These are phyloP conservation scores for Lachnellula subtilissima DNA, from an alignment of 2,329 filamentous ascomycete species.

Conservation along the genomic window DNA sequence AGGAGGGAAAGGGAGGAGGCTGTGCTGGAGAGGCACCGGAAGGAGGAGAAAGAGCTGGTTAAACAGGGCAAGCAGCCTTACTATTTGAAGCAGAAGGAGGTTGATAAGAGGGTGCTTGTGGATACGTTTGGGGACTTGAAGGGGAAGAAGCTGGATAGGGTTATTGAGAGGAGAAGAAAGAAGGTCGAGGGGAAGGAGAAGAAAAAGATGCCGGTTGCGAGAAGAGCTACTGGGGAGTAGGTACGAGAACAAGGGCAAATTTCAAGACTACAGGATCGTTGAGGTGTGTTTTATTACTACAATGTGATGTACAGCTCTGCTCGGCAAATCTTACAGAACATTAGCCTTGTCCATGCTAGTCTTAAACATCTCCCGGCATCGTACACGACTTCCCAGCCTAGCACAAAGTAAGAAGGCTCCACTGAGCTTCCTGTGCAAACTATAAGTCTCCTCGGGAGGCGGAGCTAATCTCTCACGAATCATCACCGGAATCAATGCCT, in stretches of 20 bases:
- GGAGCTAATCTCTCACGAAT: conserved; percentile 80
- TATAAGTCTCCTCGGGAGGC: conserved; percentile 96
- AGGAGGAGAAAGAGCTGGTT: conserved; percentile 78
- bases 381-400: conserved; percentile 73
- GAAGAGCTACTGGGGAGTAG: conserved; percentile 37
- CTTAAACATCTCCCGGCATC: conserved; percentile 75
- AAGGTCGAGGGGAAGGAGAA: conserved; percentile 84
- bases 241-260: not conserved
- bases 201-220: conserved; percentile 61
- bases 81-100: conserved; percentile 86
- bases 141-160: conserved; percentile 75
- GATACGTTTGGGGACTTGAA: conserved; percentile 81
- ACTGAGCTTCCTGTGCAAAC: conserved; percentile 87
- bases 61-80: conserved; percentile 88
- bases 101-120: conserved; percentile 79
- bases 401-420: conserved; percentile 93
- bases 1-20: conserved; percentile 65
- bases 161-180: conserved; percentile 83
- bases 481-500: conserved; percentile 87
- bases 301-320: not conserved
- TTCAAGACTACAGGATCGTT: not conserved
- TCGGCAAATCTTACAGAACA: not conserved
- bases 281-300: conserved; percentile 9
- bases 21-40: conserved; percentile 69
- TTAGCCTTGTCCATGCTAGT: conserved; percentile 31